Evolutionary conservation across 1,284 basidiomycete species (phyloP).

Genomic region (Inonotus hispidus): DNA sequence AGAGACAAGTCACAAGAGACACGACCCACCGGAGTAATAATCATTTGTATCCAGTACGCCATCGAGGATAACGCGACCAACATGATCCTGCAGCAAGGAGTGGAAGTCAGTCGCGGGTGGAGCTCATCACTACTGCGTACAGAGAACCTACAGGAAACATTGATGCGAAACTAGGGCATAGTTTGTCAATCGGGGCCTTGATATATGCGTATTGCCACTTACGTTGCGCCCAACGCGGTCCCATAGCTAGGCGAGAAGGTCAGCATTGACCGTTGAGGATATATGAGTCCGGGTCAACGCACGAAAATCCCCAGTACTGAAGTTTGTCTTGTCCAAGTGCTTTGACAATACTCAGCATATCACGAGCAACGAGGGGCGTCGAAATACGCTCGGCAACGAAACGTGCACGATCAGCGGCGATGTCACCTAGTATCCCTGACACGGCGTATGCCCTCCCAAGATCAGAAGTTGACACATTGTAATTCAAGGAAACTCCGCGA

Average conservation of each 20-base stretch:
- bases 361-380: conserved; percentile 23
- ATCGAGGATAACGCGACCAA: conserved; percentile 22
- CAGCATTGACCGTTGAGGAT: neutral
- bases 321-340: conserved; percentile 26
- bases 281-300: conserved; percentile 1
- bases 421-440: neutral
- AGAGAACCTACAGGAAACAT: conserved; percentile 24
- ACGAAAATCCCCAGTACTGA: conserved; percentile 29
- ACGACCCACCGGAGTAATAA: conserved; percentile 7
- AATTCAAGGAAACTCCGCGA: neutral
- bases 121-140: too few species aligned
- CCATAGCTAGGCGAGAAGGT: conserved; percentile 21
- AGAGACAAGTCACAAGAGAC: neutral
- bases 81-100: conserved; percentile 17
- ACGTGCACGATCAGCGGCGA: neutral
- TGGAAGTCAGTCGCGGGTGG: neutral
- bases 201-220: neutral
- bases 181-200: neutral
- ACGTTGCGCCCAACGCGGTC: conserved; percentile 23
- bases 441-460: neutral
- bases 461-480: conserved; percentile 7
- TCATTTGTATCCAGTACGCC: conserved; percentile 16
- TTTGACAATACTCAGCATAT: conserved; percentile 27
- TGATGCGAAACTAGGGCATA: conserved; percentile 20
- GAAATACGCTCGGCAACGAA: conserved; percentile 11